phyloP scores from a whole-genome alignment of 164 flowering plant species.

The Aristolochia fimbriata region DNA sequence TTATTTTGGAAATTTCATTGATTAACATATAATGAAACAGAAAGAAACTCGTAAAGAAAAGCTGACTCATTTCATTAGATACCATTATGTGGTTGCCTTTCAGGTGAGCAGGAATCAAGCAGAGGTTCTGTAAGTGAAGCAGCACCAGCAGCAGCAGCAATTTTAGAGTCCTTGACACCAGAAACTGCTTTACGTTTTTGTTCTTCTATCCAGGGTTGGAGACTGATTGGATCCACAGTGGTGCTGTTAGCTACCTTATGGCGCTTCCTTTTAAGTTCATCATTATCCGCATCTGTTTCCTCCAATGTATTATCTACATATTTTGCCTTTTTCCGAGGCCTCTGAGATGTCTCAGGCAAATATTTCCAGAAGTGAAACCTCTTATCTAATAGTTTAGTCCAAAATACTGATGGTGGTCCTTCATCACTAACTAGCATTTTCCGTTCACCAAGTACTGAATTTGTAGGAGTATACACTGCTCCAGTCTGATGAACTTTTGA shows the following conservation, averaged over 20 bases:
- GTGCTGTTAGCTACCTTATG: constrained; percentile 28
- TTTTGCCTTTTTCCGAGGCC: constrained; percentile 58
- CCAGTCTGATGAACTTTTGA: constrained; percentile 35
- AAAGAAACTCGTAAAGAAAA: too few relatives aligned
- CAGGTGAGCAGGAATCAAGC: neutral
- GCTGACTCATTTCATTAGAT: too few relatives aligned
- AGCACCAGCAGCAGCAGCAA: neutral
- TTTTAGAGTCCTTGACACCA: constrained; percentile 28
- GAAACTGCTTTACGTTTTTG: constrained; percentile 16
- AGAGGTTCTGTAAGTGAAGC: neutral
- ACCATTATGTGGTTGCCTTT: neutral
- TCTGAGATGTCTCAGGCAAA: constrained; percentile 27
- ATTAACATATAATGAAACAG: too few relatives aligned
- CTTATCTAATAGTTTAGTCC: constrained; percentile 58
- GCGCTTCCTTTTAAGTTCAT: constrained; percentile 42
- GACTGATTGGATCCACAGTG: constrained; percentile 12
- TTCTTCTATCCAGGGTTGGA: constrained; percentile 16
- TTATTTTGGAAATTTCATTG: too few relatives aligned
- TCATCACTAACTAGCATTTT: constrained; percentile 28
- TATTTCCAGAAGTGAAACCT: constrained; percentile 60
- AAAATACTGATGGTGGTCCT: constrained; percentile 40
- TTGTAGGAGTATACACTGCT: constrained; percentile 21
- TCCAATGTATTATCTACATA: constrained; percentile 18
- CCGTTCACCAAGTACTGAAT: constrained; percentile 44
- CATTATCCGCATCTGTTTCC: constrained; percentile 20